These are phyloP conservation scores for Pseudozyma sp. DNA, from an alignment of 1,284 basidiomycete genomes.

Conservation along the genomic window DNA sequence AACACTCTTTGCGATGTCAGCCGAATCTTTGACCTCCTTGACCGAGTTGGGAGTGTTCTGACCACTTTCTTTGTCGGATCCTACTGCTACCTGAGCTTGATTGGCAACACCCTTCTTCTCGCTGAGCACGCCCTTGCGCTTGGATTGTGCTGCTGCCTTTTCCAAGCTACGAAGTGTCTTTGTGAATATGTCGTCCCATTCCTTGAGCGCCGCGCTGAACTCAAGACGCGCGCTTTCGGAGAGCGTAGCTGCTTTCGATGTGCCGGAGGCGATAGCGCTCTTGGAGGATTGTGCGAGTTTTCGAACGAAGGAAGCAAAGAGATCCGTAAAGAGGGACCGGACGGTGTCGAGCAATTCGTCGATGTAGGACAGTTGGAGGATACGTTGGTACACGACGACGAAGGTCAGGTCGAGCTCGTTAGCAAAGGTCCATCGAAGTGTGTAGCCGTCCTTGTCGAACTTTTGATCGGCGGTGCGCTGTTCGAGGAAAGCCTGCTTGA, in stretches of 20 bases:
- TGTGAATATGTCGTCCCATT: slow-evolving; percentile 86
- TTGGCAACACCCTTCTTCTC: slow-evolving; percentile 41
- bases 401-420: slow-evolving; percentile 66
- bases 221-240: slow-evolving; percentile 70
- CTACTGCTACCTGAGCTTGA: slow-evolving; percentile 28
- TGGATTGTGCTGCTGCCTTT: slow-evolving; percentile 75
- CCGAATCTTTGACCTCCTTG: slow-evolving; percentile 76
- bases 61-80: slow-evolving; percentile 45
- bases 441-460: slow-evolving; percentile 64
- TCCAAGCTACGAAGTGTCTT: slow-evolving; percentile 81
- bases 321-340: slow-evolving; percentile 56
- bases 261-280: slow-evolving; percentile 82
- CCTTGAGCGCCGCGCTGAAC: slow-evolving; percentile 78
- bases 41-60: slow-evolving; percentile 42
- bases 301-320: slow-evolving; percentile 54
- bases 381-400: slow-evolving; percentile 85
- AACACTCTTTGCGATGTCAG: slow-evolving; percentile 91
- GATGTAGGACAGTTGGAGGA: slow-evolving; percentile 93
- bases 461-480: slow-evolving; percentile 58
- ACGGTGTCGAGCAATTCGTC: slow-evolving; percentile 76
- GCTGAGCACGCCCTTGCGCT: slow-evolving; percentile 49
- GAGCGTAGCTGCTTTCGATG: slow-evolving; percentile 70
- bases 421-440: slow-evolving; percentile 62
- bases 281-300: slow-evolving; percentile 76
- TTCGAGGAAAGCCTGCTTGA: slow-evolving; percentile 65